Evolutionary conservation across 306 rosid species (phyloP).

Genomic region (Vicia sativa): DNA sequence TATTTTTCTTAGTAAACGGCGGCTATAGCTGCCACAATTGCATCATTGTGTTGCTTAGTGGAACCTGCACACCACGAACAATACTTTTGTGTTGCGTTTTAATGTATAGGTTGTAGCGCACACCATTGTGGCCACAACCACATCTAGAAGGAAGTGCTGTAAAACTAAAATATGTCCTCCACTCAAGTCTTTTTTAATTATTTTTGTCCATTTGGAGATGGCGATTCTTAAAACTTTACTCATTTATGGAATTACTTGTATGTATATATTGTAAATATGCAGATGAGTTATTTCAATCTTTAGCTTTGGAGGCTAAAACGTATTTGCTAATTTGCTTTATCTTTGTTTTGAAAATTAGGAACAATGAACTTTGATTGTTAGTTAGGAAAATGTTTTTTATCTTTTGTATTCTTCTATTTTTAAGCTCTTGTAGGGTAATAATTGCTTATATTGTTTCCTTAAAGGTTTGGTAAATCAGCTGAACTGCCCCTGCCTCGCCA

Average conservation of each 20-base stretch:
- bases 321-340: conserved; percentile 1
- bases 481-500: not conserved
- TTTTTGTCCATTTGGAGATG: not conserved
- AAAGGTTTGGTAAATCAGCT: not conserved
- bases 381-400: not conserved
- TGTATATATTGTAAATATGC: not conserved
- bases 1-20: not conserved
- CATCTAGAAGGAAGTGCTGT: not conserved
- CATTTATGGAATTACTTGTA: not conserved
- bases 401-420: not conserved
- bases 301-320: not conserved
- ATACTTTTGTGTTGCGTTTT: not conserved
- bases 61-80: not conserved
- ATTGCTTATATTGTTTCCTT: not conserved
- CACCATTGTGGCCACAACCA: not conserved
- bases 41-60: too few species aligned
- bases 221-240: not conserved
- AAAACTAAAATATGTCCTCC: not conserved
- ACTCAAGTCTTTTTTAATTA: not conserved
- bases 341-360: not conserved
- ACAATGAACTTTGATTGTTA: not conserved
- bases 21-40: not conserved
- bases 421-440: not conserved
- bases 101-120: not conserved
- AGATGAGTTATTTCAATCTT: not conserved